Base-by-base conservation (phyloP, 2,329 filamentous ascomycete species). In the Stromatinia cepivora region DNA sequence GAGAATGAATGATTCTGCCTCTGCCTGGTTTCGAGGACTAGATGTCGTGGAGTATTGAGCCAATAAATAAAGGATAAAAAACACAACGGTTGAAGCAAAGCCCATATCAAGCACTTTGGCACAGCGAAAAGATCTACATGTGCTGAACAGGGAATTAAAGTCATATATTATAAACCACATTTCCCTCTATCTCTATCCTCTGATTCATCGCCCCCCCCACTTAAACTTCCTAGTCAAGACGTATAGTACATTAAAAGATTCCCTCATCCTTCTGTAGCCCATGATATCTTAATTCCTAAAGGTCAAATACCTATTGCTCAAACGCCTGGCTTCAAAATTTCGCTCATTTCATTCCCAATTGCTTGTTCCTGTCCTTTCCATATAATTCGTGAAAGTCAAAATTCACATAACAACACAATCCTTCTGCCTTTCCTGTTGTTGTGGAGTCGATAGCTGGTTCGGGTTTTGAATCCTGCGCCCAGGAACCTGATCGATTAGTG, bases 401-500 rank as follows among this genome's bases (percentile, higher is more conserved):
- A 59, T 58, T 72, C 64, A 77, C 75, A 76, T 76, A 59, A 76
- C 61, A 64, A 73, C 63, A 71, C 75, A 77, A 66, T 76, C 75
- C 57, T 70, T 75, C 8, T 76, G 73, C 56, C 69, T 73, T 46
- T 53, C 66, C 25, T 54, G 62, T 36, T 53, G 56, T 28, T 65
- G 56, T 7, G 53, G 8, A 22, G 56, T 39, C 31, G 34, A 25
- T 48, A 39, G 36, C 70, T 54, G 66, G 20, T 25, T 64, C 17
- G 17, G 52, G 39, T 25, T n/a, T 70, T 22, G 73, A n/a, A 65
- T 77, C 71, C 50, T 76, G 72, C 73, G 76, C 42, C 71, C 73
- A 34, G 75, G 73, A 59, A 73, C 71, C 62, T 73, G 71, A 31
- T 73, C 74, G 9, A 71, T 54, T 22, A 71, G 52, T 45, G 71